These are phyloP conservation scores for Pholiota microspora DNA, from an alignment of 768 basidiomycete genomes.

Conservation along the genomic window DNA sequence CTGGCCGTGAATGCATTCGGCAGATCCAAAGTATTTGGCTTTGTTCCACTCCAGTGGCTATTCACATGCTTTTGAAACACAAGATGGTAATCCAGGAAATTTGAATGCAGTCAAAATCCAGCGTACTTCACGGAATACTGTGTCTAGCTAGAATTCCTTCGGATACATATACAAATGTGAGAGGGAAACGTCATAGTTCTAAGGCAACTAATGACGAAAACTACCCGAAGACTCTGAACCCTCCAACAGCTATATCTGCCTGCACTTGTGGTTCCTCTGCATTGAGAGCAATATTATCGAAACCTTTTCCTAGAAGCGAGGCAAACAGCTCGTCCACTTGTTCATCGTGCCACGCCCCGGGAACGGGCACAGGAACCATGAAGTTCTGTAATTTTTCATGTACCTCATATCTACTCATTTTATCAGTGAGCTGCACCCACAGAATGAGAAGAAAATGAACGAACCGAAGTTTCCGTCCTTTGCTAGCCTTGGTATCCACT, in stretches of 20 bases:
- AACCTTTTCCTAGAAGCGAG: constrained; percentile 79
- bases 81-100: no score
- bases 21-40: constrained; percentile 33
- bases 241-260: constrained; percentile 31
- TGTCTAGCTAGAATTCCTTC: no score
- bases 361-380: constrained; percentile 81
- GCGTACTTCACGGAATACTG: no score
- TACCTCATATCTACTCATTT: constrained; percentile 77
- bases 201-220: neutral
- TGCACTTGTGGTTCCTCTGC: constrained; percentile 25
- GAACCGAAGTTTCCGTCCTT: constrained; percentile 88
- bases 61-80: neutral
- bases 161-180: no score
- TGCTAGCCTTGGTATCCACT: constrained; percentile 95
- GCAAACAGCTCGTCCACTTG: constrained; percentile 95
- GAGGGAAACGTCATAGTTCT: neutral
- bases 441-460: constrained; percentile 20
- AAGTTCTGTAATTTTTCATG: constrained; percentile 98
- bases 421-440: constrained; percentile 4
- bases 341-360: constrained; percentile 88
- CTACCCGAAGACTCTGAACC: constrained; percentile 64
- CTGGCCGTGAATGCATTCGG: neutral
- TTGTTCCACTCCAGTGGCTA: constrained; percentile 35
- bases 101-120: no score
- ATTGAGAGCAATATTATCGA: constrained; percentile 36